phyloP scores from a whole-genome alignment of 2,329 filamentous ascomycete species.

The Fusarium sp. region DNA sequence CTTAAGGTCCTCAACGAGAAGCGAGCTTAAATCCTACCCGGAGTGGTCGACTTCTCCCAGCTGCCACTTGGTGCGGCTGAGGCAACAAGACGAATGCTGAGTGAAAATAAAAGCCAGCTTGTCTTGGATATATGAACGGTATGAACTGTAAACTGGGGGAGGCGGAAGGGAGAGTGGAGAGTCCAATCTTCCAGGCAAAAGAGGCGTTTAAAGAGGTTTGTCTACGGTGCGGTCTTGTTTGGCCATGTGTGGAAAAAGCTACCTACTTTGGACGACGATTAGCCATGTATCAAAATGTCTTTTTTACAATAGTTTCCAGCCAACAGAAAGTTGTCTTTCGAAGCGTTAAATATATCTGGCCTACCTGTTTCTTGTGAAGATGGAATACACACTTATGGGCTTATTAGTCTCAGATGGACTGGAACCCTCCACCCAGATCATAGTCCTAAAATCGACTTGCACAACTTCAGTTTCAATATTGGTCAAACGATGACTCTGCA shows the following conservation, averaged over 20 bases:
- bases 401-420: background rate
- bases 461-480: background rate
- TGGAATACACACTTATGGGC: background rate
- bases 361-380: background rate
- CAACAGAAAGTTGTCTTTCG: conserved; percentile 35
- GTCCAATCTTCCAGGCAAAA: conserved; percentile 35
- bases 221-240: conserved; percentile 37
- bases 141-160: conserved; percentile 37
- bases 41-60: conserved; percentile 11
- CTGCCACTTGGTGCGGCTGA: conserved; percentile 44
- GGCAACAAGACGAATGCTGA: conserved; percentile 39
- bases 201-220: conserved; percentile 42
- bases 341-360: conserved; percentile 14
- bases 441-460: background rate
- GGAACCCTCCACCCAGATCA: background rate
- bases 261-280: conserved; percentile 40
- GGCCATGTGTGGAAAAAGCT: conserved; percentile 41
- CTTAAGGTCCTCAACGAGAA: conserved; percentile 79
- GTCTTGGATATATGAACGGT: conserved; percentile 42
- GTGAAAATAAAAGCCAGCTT: conserved; percentile 20
- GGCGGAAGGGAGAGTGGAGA: conserved; percentile 10
- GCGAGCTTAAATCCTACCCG: conserved; percentile 42
- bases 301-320: conserved; percentile 35
- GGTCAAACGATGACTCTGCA: background rate
- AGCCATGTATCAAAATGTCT: conserved; percentile 43